These are phyloP conservation scores for Hirschioporus abietinus DNA, from an alignment of 768 basidiomycete genomes.

Conservation along the genomic window DNA sequence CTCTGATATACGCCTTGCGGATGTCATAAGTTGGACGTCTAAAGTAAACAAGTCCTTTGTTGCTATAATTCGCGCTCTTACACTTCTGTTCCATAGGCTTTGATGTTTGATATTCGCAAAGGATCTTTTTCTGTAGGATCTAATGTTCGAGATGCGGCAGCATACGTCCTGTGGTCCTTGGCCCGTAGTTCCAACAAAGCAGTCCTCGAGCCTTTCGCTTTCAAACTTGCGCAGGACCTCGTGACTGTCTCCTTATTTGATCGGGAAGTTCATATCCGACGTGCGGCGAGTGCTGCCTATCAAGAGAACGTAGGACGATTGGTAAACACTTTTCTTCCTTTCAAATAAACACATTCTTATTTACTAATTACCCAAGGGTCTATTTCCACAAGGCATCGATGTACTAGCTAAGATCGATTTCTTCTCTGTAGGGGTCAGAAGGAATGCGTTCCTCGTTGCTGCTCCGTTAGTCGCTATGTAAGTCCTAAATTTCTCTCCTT, in stretches of 20 bases:
- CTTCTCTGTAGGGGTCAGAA: conserved; percentile 82
- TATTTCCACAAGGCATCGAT: conserved; percentile 93
- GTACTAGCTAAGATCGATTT: conserved; percentile 91
- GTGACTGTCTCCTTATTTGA: conserved; percentile 84
- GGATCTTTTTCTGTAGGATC: conserved; percentile 92
- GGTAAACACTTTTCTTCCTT: conserved; percentile 40
- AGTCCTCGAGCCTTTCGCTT: conserved; percentile 55
- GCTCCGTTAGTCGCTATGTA: conserved; percentile 86
- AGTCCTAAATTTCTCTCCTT: conserved; percentile 28
- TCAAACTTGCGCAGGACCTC: conserved; percentile 61
- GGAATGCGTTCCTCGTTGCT: conserved; percentile 79
- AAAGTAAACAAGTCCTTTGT: conserved; percentile 44
- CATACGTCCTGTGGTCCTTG: conserved; percentile 93
- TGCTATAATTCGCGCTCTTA: conserved; percentile 4
- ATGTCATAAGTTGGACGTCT: conserved; percentile 72
- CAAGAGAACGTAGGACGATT: conserved; percentile 95
- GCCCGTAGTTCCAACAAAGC: conserved; percentile 68
- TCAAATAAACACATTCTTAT: conserved; percentile 3
- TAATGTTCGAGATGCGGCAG: conserved; percentile 89
- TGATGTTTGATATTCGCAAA: conserved; percentile 89
- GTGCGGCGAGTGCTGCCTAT: conserved; percentile 96
- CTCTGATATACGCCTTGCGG: conserved; percentile 45
- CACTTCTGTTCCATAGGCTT: conserved; percentile 46
- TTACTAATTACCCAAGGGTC: conserved; percentile 44
- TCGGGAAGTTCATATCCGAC: conserved; percentile 88